Evolutionary conservation across 768 basidiomycete species (phyloP).

Genomic region (Collybia nuda): DNA sequence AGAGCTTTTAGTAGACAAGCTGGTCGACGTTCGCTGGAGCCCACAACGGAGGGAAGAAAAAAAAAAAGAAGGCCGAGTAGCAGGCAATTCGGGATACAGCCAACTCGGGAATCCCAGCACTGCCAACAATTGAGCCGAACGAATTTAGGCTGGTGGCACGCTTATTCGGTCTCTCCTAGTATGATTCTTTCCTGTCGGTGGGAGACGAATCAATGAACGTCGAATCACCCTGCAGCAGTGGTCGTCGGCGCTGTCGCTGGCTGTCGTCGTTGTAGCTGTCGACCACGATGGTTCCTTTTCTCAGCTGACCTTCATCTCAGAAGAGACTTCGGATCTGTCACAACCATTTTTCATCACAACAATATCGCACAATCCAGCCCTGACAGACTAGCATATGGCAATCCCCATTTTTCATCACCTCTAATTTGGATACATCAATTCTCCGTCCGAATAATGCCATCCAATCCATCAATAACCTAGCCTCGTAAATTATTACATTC

Average conservation of each 20-base stretch:
- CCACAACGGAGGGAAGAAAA: constrained; percentile 16
- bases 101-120: constrained; percentile 9
- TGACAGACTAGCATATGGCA: constrained; percentile 7
- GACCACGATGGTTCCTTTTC: constrained; percentile 7
- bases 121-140: constrained; percentile 11
- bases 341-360: constrained; percentile 12
- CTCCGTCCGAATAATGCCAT: not conserved
- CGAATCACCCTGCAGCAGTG: too few species aligned
- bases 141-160: not conserved
- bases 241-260: constrained; percentile 2
- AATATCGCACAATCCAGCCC: constrained; percentile 13
- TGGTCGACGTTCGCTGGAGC: constrained; percentile 4
- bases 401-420: constrained; percentile 13
- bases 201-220: too few species aligned
- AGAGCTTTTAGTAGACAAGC: constrained; percentile 9
- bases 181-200: too few species aligned
- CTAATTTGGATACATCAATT: too few species aligned
- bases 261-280: constrained; percentile 4
- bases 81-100: constrained; percentile 7
- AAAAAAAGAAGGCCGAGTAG: constrained; percentile 17
- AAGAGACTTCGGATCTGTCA: constrained; percentile 22
- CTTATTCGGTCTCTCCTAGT: not conserved
- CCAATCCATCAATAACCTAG: constrained; percentile 6
- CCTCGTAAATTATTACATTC: constrained; percentile 1
- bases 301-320: constrained; percentile 19